Evolutionary conservation across 768 basidiomycete genomes (phyloP).

Genomic region (Flagelloscypha sp.): DNA sequence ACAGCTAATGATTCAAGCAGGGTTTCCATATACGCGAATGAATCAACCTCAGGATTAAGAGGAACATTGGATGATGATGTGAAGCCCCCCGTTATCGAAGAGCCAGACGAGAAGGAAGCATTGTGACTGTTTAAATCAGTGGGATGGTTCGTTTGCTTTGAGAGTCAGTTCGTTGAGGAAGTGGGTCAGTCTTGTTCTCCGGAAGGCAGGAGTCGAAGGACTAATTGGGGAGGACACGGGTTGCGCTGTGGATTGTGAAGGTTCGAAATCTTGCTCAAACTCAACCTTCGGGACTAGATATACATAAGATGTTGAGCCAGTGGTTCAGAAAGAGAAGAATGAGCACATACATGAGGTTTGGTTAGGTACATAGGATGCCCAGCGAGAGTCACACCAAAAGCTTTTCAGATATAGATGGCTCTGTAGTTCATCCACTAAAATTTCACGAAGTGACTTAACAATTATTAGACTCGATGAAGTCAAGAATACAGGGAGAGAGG

Average conservation of each 20-base stretch:
- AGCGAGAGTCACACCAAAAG: conserved; percentile 91
- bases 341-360: conserved; percentile 62
- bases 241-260: conserved; percentile 19
- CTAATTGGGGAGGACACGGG: no score
- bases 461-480: conserved; percentile 4
- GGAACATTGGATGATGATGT: conserved; percentile 8
- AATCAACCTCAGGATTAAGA: conserved; percentile 82
- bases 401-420: conserved; percentile 96
- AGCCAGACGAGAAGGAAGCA: neutral
- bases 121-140: conserved; percentile 47
- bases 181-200: conserved; percentile 44
- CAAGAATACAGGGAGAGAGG: conserved; percentile 18
- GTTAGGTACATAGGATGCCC: conserved; percentile 75
- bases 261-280: conserved; percentile 45
- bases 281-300: conserved; percentile 56
- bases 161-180: conserved; percentile 59
- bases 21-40: conserved; percentile 88
- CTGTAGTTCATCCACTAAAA: conserved; percentile 91
- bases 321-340: no score
- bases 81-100: conserved; percentile 1
- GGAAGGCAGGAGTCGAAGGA: conserved; percentile 30
- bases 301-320: conserved; percentile 5
- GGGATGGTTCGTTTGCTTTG: conserved; percentile 72
- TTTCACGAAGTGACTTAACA: conserved; percentile 77
- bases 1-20: conserved; percentile 89